Evolutionary conservation across 495 filamentous ascomycete genomes (phyloP).

Genomic region (Penicillium tannophilum): DNA sequence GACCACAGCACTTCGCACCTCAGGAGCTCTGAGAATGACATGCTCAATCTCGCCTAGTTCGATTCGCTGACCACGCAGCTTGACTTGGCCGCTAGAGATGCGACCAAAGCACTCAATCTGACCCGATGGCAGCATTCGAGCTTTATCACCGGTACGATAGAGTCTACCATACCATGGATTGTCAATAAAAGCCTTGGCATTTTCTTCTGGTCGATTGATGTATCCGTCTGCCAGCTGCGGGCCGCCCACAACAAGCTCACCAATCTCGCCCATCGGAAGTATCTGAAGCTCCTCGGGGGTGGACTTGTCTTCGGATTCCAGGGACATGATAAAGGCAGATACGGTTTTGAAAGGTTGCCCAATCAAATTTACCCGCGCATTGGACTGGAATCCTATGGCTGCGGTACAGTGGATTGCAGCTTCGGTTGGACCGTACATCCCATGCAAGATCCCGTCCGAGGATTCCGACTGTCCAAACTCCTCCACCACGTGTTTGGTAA

Average conservation of each 20-base stretch:
- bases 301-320: constrained; percentile 32
- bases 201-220: constrained; percentile 74
- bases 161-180: constrained; percentile 55
- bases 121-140: constrained; percentile 63
- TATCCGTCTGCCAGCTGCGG: constrained; percentile 77
- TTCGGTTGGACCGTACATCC: constrained; percentile 89
- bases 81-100: constrained; percentile 75
- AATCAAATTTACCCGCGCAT: constrained; percentile 64
- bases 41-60: constrained; percentile 85
- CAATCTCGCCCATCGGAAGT: constrained; percentile 68
- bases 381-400: constrained; percentile 44
- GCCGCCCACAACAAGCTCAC: constrained; percentile 84
- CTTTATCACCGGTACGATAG: constrained; percentile 86
- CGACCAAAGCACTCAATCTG: constrained; percentile 81
- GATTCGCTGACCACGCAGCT: constrained; percentile 77
- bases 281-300: constrained; percentile 40
- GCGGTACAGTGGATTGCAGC: constrained; percentile 77
- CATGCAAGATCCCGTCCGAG: constrained; percentile 61
- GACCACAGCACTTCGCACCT: constrained; percentile 57
- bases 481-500: constrained; percentile 67
- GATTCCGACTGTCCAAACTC: constrained; percentile 62
- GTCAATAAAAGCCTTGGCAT: constrained; percentile 63
- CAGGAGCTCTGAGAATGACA: constrained; percentile 55
- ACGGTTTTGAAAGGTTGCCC: constrained; percentile 75
- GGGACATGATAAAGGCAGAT: constrained; percentile 66